Conservation (phyloP, 1,284 basidiomycete genomes). For the Ceratobasidium sp. region DNA sequence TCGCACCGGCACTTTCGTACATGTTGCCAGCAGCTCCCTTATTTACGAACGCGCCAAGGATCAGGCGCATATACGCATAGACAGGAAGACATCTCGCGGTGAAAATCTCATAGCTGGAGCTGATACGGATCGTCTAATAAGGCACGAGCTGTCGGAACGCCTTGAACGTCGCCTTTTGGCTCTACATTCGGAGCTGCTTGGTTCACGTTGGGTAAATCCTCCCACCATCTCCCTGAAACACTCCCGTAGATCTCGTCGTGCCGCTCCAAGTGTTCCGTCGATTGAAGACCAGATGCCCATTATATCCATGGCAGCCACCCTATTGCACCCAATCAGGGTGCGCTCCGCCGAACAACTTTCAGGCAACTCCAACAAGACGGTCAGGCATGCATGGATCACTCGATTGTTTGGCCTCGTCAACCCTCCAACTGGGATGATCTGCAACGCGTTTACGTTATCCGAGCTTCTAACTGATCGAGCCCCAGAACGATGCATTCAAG, state of each 20-base stretch:
- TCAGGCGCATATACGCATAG: not conserved
- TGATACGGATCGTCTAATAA: constrained; percentile 10
- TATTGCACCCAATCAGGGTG: not conserved
- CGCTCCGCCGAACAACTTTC: not conserved
- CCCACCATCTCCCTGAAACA: not conserved
- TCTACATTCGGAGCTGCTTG: not conserved
- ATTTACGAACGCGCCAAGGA: not conserved
- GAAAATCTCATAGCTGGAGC: constrained; percentile 6
- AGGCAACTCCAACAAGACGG: not conserved
- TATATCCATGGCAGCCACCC: not conserved
- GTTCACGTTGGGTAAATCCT: not conserved
- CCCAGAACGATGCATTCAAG: not conserved
- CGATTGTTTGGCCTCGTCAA: not conserved
- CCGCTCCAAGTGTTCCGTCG: not conserved
- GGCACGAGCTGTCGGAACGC: constrained; percentile 1
- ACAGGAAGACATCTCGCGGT: not conserved
- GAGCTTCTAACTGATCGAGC: not conserved
- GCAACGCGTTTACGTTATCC: not conserved
- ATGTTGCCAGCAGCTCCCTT: not conserved
- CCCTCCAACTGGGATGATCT: constrained; percentile 5
- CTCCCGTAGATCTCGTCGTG: not conserved
- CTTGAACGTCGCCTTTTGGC: not conserved
- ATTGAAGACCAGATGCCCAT: not conserved
- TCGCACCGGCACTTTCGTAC: not conserved
- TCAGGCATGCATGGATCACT: constrained; percentile 9